Conservation (phyloP, 176 grass and related monocot species). For the Areca catechu region DNA sequence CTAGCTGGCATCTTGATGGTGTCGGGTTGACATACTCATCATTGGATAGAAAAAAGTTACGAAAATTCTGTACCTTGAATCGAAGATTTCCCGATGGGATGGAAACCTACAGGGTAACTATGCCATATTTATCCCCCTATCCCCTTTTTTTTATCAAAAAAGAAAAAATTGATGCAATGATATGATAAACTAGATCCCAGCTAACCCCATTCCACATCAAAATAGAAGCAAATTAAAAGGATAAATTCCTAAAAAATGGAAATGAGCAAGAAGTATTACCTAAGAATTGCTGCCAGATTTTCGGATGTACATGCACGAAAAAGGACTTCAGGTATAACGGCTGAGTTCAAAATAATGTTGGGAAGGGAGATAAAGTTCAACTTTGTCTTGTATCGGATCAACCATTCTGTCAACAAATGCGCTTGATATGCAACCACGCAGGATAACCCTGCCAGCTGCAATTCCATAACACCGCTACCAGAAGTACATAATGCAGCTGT, state of each 20-base stretch:
- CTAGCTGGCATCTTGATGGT: too few relatives aligned
- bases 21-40: too few relatives aligned
- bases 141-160: too few relatives aligned
- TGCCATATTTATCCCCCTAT: too few relatives aligned
- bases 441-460: slow-evolving; percentile 62
- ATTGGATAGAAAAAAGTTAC: too few relatives aligned
- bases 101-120: too few relatives aligned
- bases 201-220: too few relatives aligned
- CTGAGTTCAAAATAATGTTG: slow-evolving; percentile 81
- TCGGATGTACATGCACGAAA: slow-evolving; percentile 50
- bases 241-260: background rate
- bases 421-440: slow-evolving; percentile 80
- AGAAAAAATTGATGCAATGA: too few relatives aligned
- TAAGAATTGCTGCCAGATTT: slow-evolving; percentile 50
- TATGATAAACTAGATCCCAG: too few relatives aligned
- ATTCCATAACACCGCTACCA: slow-evolving; percentile 88
- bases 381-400: slow-evolving; percentile 64
- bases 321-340: slow-evolving; percentile 75
- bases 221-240: background rate
- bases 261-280: slow-evolving; percentile 30
- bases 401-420: slow-evolving; percentile 79
- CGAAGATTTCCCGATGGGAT: too few relatives aligned
- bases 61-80: too few relatives aligned
- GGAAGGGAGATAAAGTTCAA: slow-evolving; percentile 86
- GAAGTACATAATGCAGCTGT: slow-evolving; percentile 85